Conservation (phyloP, 2,329 filamentous ascomycete species). For the Triangularia verruculosa region DNA sequence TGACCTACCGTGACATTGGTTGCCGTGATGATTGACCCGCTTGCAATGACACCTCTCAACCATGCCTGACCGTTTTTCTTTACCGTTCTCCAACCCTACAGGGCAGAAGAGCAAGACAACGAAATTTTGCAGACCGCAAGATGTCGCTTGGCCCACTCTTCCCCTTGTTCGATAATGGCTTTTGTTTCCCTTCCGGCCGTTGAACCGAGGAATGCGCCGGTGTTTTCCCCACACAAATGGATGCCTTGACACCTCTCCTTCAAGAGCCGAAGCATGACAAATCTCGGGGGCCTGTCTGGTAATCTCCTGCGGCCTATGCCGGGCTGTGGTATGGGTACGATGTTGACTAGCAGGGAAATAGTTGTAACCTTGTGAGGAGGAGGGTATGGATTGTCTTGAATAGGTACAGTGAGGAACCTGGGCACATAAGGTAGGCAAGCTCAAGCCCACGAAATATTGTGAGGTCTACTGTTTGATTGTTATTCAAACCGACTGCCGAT, state of each 20-base stretch:
- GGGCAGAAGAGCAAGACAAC: not conserved
- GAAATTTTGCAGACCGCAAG: not conserved
- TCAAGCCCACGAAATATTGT: too few species aligned
- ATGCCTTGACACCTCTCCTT: too few species aligned
- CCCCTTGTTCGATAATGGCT: not conserved
- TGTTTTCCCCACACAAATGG: not conserved
- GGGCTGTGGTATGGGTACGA: not conserved
- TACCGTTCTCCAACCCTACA: not conserved
- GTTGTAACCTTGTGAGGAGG: too few species aligned
- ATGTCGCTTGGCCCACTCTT: not conserved
- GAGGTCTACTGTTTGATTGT: too few species aligned
- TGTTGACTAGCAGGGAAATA: not conserved
- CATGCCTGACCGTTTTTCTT: not conserved
- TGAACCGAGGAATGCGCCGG: not conserved
- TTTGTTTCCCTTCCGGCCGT: not conserved
- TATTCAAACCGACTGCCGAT: too few species aligned
- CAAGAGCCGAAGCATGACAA: too few species aligned
- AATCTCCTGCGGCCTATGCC: not conserved
- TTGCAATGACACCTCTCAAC: not conserved
- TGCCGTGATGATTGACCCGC: not conserved
- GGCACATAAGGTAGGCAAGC: too few species aligned
- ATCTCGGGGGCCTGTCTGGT: not conserved
- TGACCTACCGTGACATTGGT: not conserved
- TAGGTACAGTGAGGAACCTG: not conserved
- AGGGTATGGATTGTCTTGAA: not conserved